Evolutionary conservation across 176 grass and related monocot species (phyloP), one percentile per base, ranked within the genome.

Genomic region (Aegilops speltoides): DNA sequence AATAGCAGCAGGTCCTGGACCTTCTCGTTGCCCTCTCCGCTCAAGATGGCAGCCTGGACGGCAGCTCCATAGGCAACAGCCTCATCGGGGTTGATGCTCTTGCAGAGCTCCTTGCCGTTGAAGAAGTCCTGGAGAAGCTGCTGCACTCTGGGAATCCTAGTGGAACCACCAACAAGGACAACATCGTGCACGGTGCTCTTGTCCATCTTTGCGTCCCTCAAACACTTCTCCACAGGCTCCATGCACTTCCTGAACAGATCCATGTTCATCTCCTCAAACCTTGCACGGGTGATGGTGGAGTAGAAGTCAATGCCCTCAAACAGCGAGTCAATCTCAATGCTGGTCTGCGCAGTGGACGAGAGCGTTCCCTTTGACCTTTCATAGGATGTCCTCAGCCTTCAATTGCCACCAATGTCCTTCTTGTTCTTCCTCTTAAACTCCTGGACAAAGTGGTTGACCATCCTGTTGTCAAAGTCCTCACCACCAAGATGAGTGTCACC

Each of bases 401-500:
- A 80, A 76, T 92, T 92, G 62, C 87, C 87, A n/a, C 80, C 89
- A 52, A 92, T 92, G 32, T 92, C 87, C 87, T 92, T 89, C 84
- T 89, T 92, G 69, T 81, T 89, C 87, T 92, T 92, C 50, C 91
- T 89, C 50, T 87, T 89, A 3, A 92, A 92, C 91, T 92, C 87
- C 76, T 92, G 91, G 20, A 89, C 91, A 0, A 92, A 92, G 87
- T 92, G 91, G 84, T 92, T 92, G 0, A 89, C 91, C 91, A 92
- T 89, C 50, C 91, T 88, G 84, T 92, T 89, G 61, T 92, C 90
- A 19, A 93, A 93, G 69, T 93, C 91, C 84, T 93, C 91, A 81
- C 91, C 91, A 38, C 91, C 91, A 29, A 87, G 91, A 84, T 93
- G 91, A 13, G 91, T 93, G 71, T 93, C 91, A 81, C 91, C 91